Percentiles rank a stretch among this genome's conserved stretches.
These are phyloP conservation scores for Syzygium syzygioides DNA, from an alignment of 441 rosid species.

Conservation along the genomic window DNA sequence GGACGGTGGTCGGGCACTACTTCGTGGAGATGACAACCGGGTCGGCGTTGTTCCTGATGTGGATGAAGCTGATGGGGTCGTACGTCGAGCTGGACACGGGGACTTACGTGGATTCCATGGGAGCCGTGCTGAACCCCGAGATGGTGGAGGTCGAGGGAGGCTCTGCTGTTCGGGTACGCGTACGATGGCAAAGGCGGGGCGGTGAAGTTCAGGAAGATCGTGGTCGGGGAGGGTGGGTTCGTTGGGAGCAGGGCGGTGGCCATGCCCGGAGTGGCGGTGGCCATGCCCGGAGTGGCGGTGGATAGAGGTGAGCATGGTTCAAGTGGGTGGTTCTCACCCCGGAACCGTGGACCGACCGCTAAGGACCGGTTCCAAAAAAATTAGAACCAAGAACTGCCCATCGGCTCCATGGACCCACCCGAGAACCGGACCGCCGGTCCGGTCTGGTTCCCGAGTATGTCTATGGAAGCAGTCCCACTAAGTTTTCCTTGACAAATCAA, in stretches of 20 bases:
- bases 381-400: no score
- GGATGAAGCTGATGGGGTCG: constrained; percentile 65
- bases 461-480: no score
- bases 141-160: constrained; percentile 62
- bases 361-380: no score
- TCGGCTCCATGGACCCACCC: no score
- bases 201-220: constrained; percentile 59
- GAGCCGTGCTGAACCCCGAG: constrained; percentile 56
- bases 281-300: constrained; percentile 28
- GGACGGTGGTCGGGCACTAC: constrained; percentile 48
- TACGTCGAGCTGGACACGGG: constrained; percentile 38
- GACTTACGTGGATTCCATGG: constrained; percentile 50
- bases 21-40: constrained; percentile 58
- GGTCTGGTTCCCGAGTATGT: no score
- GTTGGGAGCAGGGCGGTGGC: constrained; percentile 52
- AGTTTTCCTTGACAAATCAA: no score
- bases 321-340: no score
- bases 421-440: no score
- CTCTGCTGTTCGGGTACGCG: constrained; percentile 53
- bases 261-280: no score
- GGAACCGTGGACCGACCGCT: no score
- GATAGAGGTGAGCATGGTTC: no score
- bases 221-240: constrained; percentile 42
- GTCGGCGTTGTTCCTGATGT: constrained; percentile 27
- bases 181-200: constrained; percentile 60